A percentile compares a stretch with the other conserved stretches of the same genome.
Conservation (phyloP, 805 yeast species). For the Lachancea lanzarotensis region DNA sequence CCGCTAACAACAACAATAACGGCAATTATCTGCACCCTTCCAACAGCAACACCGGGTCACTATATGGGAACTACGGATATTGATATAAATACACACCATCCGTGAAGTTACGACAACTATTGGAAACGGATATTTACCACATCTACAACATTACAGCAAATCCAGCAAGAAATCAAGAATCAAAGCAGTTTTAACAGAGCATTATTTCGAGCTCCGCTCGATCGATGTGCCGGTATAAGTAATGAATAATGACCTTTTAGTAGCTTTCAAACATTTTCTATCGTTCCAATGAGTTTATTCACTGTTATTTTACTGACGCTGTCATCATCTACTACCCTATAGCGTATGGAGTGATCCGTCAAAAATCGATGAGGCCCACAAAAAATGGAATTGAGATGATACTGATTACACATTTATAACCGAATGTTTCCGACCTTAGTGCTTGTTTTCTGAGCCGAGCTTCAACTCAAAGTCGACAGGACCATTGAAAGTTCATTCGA, state of each 20-base stretch:
- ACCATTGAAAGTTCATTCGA: not conserved
- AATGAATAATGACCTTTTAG: constrained; percentile 4
- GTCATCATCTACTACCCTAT: not conserved
- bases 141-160: not conserved
- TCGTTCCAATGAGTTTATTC: not conserved
- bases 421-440: no score
- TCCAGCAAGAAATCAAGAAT: not conserved
- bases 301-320: not conserved
- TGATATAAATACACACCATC: not conserved
- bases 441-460: not conserved
- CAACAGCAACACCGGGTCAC: constrained; percentile 11
- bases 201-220: not conserved
- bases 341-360: not conserved
- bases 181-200: not conserved
- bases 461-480: not conserved
- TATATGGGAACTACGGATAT: constrained; percentile 7
- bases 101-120: not conserved
- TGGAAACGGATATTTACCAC: not conserved
- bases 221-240: not conserved
- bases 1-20: not conserved
- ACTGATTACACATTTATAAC: not conserved
- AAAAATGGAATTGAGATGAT: not conserved
- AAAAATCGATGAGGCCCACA: constrained; percentile 3
- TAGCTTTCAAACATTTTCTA: not conserved
- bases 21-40: constrained; percentile 11